Base-by-base conservation (phyloP, 257 asterid genomes). In the Penstemon eatonii region DNA sequence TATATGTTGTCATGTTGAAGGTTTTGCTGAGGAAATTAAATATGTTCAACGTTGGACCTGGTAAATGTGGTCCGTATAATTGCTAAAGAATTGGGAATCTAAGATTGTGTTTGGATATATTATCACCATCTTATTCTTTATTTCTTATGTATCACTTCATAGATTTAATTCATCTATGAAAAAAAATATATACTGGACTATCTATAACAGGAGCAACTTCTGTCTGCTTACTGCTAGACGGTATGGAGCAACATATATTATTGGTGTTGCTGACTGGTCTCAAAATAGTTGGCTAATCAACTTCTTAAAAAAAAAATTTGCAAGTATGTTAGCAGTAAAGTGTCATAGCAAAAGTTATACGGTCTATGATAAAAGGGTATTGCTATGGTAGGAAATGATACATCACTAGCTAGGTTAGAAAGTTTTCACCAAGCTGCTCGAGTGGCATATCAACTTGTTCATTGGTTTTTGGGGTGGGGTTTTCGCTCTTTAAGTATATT, bases 211-310 rank as follows among this genome's bases (percentile, higher is more conserved):
- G 33, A 25, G 33, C 33, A 6, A 46, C 8, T 7, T 46, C 13
- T 8, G 8, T 46, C 11, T 46, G 52, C 10, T 4, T 46, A 7
- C 52, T 8, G 7, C 59, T 10, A 7, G 15, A 7, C 25, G 39
- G 39, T 57, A 25, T 1, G 12, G 49, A 38, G 6, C 44, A 7
- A 60, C 33, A 25, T 60, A 39, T 58, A 1, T 58, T 8, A 4
- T 18, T 37, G 19, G 15, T 4, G 46, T 10, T 58, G 46, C 12
- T 11, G 5, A 59, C 53, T 11, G 36, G 25, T 60, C 2, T 53
- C 33, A 44, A 33, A 55, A 42, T 44, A 10, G 13, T 52, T 71
- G 54, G 59, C 70, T 54, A 56, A 55, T 46, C 53, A 36, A 64
- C 54, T 46, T 63, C 12, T 49, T 6, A 49, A 49, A 53, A 53